Base-by-base conservation (phyloP, 2,329 filamentous ascomycete species). In the Aspergillus awamori region DNA sequence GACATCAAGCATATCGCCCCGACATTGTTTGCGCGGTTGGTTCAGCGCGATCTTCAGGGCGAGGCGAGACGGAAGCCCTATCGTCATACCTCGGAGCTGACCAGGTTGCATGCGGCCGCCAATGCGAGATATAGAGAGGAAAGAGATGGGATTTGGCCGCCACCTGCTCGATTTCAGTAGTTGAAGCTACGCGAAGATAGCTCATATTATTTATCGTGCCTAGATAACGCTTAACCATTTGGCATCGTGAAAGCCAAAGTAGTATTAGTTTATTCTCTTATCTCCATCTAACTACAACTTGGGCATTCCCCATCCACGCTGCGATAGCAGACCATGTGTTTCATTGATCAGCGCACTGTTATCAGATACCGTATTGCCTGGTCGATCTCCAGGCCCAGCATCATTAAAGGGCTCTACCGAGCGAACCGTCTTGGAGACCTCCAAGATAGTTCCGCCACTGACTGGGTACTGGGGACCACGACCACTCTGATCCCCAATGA, bases 381-480 rank as follows among this genome's bases (percentile, higher is more conserved):
- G 70, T 48, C 71, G 72, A 26, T 76, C 76, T 15, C 74, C 74
- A 2, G 84, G 85, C 0, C 84, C 85, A 0, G 83, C 81, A 69
- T 87, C 85, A 62, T 83, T 83, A 56, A 80, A 80, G 60, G 77
- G 72, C 61, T 76, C 74, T 1, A 87, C 85, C 45, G 74, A 71
- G 49, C 86, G 78, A 52, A 83, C 83, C 41, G 79, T 79, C 66
- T 83, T 82, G 3, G 82, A 81, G 1, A 88, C 83, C 71, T 88
- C 86, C 45, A 87, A 67, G 15, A 87, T 78, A 15, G 79, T 82
- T 0, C 84, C 83, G 3, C 81, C 84, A 2, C 70, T 70, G 45
- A 86, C 69, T 3, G 61, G 66, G 54, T 74, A 76, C 45, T 71
- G 69, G 6, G 59, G 65, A 1, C 70, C 74, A 22, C 64, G 64